Evolutionary conservation across 768 basidiomycete genomes (phyloP).

Genomic region (Naganishia vaughanmartiniae): DNA sequence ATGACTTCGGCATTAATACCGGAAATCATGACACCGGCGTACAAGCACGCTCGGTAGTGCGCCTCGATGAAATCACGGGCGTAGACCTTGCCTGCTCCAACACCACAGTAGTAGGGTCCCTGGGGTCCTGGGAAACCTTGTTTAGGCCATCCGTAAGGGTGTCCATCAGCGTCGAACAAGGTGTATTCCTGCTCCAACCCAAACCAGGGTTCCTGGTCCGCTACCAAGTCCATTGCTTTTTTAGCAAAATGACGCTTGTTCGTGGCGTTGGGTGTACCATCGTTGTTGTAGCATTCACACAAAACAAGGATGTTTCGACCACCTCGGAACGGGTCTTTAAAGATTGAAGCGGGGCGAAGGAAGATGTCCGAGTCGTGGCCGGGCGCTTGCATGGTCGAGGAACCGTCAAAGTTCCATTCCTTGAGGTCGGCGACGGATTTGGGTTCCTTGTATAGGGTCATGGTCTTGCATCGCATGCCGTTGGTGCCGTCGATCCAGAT

Average conservation of each 20-base stretch:
- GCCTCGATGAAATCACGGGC: conserved; percentile 98
- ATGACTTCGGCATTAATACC: conserved; percentile 99
- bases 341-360: conserved; percentile 93
- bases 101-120: conserved; percentile 99
- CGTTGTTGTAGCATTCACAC: conserved; percentile 97
- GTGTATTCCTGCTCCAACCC: conserved; percentile 99
- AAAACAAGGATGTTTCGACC: conserved; percentile 97
- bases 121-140: conserved; percentile 99
- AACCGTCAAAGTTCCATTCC: conserved; percentile 99
- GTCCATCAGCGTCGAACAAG: conserved; percentile 85
- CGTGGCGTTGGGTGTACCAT: conserved; percentile 94
- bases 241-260: conserved; percentile 91
- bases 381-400: conserved; percentile 94
- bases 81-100: conserved; percentile 97
- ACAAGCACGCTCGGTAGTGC: conserved; percentile 82
- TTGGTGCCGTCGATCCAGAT: conserved; percentile 97
- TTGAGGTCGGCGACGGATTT: conserved; percentile 86
- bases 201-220: conserved; percentile 78
- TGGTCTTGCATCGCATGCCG: conserved; percentile 95
- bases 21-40: conserved; percentile 92
- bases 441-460: conserved; percentile 84
- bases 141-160: conserved; percentile 94
- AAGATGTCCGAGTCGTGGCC: conserved; percentile 95
- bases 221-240: conserved; percentile 92
- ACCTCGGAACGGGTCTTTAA: conserved; percentile 98